A percentile compares a stretch with the other conserved stretches of the same genome.
Conservation (phyloP, 2,329 filamentous ascomycete species). For the Fusarium succisae region DNA sequence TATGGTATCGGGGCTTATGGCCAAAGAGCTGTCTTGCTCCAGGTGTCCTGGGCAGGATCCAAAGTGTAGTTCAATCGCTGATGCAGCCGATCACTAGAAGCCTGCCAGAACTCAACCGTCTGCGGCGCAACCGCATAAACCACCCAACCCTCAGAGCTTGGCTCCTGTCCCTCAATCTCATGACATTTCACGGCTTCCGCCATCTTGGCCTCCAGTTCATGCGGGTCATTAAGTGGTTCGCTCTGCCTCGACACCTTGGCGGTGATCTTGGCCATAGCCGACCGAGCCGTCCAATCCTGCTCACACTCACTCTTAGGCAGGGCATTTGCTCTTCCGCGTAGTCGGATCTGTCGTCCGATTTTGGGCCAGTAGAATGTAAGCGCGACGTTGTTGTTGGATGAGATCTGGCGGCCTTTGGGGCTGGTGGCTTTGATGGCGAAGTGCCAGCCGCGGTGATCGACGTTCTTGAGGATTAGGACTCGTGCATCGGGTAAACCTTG, state of each 20-base stretch:
- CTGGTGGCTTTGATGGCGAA: constrained; percentile 5
- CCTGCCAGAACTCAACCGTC: constrained; percentile 9
- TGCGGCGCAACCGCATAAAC: constrained; percentile 5
- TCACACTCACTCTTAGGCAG: not conserved
- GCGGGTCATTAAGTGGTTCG: not conserved
- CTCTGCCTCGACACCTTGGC: constrained; percentile 10
- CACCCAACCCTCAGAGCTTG: not conserved
- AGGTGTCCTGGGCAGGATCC: not conserved
- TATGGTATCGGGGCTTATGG: not conserved
- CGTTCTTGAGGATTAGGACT: constrained; percentile 2
- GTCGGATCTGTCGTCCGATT: not conserved
- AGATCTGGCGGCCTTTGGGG: constrained; percentile 1
- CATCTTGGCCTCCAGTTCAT: not conserved
- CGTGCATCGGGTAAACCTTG: not conserved
- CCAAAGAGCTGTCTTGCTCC: not conserved
- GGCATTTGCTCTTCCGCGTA: not conserved
- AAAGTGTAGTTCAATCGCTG: not conserved
- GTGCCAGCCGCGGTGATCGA: constrained; percentile 10
- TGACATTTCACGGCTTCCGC: not conserved
- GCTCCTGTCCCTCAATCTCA: not conserved
- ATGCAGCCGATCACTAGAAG: constrained; percentile 5
- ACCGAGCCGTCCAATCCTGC: constrained; percentile 1
- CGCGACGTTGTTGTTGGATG: not conserved
- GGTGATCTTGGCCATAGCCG: not conserved
- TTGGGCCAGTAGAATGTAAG: constrained; percentile 16